Base-by-base conservation (phyloP, 148 eudicot species). In the Bassia scoparia region DNA sequence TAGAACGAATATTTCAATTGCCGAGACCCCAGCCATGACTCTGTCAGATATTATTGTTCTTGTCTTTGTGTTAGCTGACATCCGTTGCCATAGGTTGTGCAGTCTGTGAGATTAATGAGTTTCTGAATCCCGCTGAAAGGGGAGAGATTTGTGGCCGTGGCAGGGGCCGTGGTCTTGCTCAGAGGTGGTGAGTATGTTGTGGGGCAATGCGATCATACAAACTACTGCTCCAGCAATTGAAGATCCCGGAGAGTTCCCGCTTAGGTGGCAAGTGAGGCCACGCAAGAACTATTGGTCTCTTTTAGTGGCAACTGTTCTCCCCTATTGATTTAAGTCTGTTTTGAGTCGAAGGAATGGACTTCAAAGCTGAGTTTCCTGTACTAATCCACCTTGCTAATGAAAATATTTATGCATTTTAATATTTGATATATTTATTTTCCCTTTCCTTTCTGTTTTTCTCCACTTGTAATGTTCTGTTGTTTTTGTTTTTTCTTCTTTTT, bases 91-190 rank as follows among this genome's bases (percentile, higher is more conserved):
- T 56, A 23, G n/a, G 26, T 18, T 63, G n/a, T 61, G 70, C 77
- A 91, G 97, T 72, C 89, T 35, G 84, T 88, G 64, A 94, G 96
- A 94, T 94, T 27, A 91, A 89, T 54, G 91, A 94, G 81, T 94
- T 94, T 75, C 78, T 94, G 84, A 94, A 94, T 84, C 97, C 97
- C n/a, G 86, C 90, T 58, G 96, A 89, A 15, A 97, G 97, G 33
- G 97, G 88, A 72, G 80, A 69, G 65, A 82, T 75, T 37, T 82
- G 93, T 50, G 97, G 95, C 1, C 93, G 97, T 33, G 88, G 90
- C 8, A 83, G 90, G 53, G 96, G 97, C 3, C 87, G 97, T 9
- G 92, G 97, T n/a, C 81, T 37, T 92, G n/a, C n/a, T 69, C 90
- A 68, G 90, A 72, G n/a, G 82, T 3, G 84, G 87, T 52, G 84